Evolutionary conservation across 2,329 filamentous ascomycete genomes (phyloP), one percentile per base, ranked within the genome.

Genomic region (Colletotrichum plurivorum): DNA sequence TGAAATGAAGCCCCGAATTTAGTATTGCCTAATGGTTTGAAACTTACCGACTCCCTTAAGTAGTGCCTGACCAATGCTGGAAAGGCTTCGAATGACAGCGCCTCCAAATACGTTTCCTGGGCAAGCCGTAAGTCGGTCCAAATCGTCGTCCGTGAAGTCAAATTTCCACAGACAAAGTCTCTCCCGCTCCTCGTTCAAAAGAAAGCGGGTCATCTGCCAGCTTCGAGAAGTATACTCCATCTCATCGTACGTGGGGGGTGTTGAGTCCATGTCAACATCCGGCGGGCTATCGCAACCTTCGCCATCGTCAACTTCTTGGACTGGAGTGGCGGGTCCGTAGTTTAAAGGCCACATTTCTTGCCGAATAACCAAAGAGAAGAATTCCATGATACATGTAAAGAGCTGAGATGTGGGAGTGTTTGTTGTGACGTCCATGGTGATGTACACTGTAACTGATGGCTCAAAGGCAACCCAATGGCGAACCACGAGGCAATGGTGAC

Each of bases 121-220:
- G 10, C 39, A 9, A 10, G 13, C 10, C 5, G 52, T 41, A 3
- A 54, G 18, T 12, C 27, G 31, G 27, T 54, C 52, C 16, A 54
- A 18, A 39, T 54, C 52, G 8, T 54, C 27, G 27, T 54, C 27
- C 9, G 27, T 54, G 52, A 54, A 54, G 27, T 54, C 20, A n/a
- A 54, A 54, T 27, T 54, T 54, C 52, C 52, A 54, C 16, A 54
- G 27, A 39, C 52, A 54, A 12, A 54, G 31, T 4, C 52, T 27
- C 9, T 54, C 52, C 3, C 52, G 27, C 27, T 54, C 52, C 20
- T 54, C 52, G 36, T 31, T 31, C 2, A 54, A 27, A 10, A 41
- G 25, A 54, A 54, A 54, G 13, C 52, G 52, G 27, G 27, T 31
- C 27, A 31, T 31, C 27, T 31, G 16, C 27, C 15, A 54, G 13